Base-by-base conservation (phyloP, 2,329 filamentous ascomycete genomes). In the Amauroascus niger region DNA sequence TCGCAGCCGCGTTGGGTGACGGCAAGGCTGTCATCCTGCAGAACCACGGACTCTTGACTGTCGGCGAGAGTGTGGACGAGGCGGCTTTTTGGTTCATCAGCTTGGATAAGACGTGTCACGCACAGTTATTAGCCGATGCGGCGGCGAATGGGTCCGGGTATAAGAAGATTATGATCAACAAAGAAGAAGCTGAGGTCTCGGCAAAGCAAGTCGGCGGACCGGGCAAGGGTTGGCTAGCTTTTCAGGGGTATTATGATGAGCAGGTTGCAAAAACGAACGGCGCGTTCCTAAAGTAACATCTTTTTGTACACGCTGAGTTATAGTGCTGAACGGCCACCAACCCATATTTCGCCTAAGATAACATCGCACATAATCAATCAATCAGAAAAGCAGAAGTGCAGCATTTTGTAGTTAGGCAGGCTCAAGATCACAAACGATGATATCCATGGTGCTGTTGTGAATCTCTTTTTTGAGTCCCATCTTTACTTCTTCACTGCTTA, bases 21-120 rank as follows among this genome's bases (percentile, higher is more conserved):
- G 54, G 56, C 2, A 61, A 59, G 37, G 58, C 46, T 5, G 26
- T 61, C 2, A 63, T 68, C 1, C 43, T 68, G 30, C 62, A 63
- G 33, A 68, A 68, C 45, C 66, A 69, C 46, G 66, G 75, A 2
- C 58, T 77, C 13, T 58, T 78, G 45, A 77, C 83, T 0, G 81
- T 85, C 0, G 86, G 86, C 3, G 63, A 67, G 6, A 88, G 85
- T 0, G 84, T 89, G 1, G 85, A 87, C 60, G 86, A 89, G 67
- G 85, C 85, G 1, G 82, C 81, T 0, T 87, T 81, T 62, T 67
- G 88, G 33, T 85, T 86, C 63, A 82, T 80, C 0, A 69, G 84
- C 37, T 74, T 88, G 64, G 86, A 88, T 67, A 75, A 82, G 39
- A 79, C 79, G 26, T 88, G 85, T 63, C 76, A 81, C 49, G 77